Base-by-base conservation (phyloP, 1,284 basidiomycete species). In the Cutaneotrichosporon sp. region DNA sequence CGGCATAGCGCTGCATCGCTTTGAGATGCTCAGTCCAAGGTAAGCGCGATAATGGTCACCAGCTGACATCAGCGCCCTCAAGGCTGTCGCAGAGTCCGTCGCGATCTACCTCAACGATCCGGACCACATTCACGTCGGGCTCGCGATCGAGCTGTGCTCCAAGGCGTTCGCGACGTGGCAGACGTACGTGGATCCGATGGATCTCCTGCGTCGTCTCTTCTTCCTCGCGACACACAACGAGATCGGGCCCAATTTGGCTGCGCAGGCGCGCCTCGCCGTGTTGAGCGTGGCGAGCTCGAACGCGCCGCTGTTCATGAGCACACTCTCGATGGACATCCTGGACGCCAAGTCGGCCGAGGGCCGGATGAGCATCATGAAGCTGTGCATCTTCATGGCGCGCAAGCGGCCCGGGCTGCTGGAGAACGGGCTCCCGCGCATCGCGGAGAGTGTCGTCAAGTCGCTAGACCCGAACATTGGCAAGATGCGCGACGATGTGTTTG, bases 391-490 rank as follows among this genome's bases (percentile, higher is more conserved):
- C 75, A 84, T 99, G 72, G 92, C 97, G 63, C 87, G 92, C 71
- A 97, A 94, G 88, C 88, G 89, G 72, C 94, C 95, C 1, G 82
- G 90, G 38, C 87, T 97, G 13, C 82, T 99, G 49, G 89, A 92
- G 67, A 86, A 91, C 13, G 92, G 90, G 69, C 81, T 99, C 34
- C 91, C 95, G 0, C 85, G 89, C 29, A 82, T 98, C 43, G 89
- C 93, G 73, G 95, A 99, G 76, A 93, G 94, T 1, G 93, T 99
- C 1, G 94, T 99, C 24, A 97, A 95, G 76, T 97, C 92, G 9
- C 83, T 99, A 46, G 95, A 99, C 78, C 97, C 95, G 13, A 95
- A 91, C 69, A 84, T 87, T 11, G 91, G 87, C 0, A 82, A 87
- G 13, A 86, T 90, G 74, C 85, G 97, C 16, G 92, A 97, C 50